Evolutionary conservation across 495 filamentous ascomycete species (phyloP).

Genomic region (Aspergillus affinis): DNA sequence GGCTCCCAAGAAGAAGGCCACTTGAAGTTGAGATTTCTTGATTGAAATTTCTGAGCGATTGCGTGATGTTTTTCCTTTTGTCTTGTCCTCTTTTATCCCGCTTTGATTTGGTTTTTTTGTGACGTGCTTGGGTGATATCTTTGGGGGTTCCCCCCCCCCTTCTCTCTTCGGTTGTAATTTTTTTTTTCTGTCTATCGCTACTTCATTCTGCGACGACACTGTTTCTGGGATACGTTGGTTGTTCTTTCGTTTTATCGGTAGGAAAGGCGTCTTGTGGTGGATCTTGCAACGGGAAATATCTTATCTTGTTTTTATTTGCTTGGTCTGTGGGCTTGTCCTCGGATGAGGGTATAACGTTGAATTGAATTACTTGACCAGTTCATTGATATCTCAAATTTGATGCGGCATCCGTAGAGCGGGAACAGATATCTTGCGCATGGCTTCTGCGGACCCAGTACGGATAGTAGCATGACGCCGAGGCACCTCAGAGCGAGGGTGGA

Average conservation of each 20-base stretch:
- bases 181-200: constrained; percentile 16
- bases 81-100: constrained; percentile 14
- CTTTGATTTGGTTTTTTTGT: constrained; percentile 34
- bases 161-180: constrained; percentile 31
- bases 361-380: constrained; percentile 19
- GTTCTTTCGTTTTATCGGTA: constrained; percentile 29
- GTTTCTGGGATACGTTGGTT: constrained; percentile 38
- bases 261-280: constrained; percentile 47
- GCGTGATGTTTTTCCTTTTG: constrained; percentile 21
- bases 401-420: too few relatives aligned
- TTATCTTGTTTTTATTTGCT: constrained; percentile 17
- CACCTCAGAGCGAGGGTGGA: too few relatives aligned
- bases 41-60: constrained; percentile 7
- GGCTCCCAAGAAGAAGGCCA: constrained; percentile 54
- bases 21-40: not conserved
- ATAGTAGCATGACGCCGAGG: too few relatives aligned
- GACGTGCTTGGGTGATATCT: constrained; percentile 28
- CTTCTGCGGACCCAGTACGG: too few relatives aligned
- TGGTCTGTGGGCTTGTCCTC: constrained; percentile 13
- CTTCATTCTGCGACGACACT: constrained; percentile 18
- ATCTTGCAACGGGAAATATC: constrained; percentile 38
- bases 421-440: too few relatives aligned
- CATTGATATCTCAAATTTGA: too few relatives aligned
- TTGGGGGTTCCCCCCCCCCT: constrained; percentile 28
- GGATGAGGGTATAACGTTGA: constrained; percentile 13